Percentiles rank a stretch among this genome's conserved stretches.
phyloP scores from a whole-genome alignment of 2,329 filamentous ascomycete species.

The Botryotinia narcissicola region DNA sequence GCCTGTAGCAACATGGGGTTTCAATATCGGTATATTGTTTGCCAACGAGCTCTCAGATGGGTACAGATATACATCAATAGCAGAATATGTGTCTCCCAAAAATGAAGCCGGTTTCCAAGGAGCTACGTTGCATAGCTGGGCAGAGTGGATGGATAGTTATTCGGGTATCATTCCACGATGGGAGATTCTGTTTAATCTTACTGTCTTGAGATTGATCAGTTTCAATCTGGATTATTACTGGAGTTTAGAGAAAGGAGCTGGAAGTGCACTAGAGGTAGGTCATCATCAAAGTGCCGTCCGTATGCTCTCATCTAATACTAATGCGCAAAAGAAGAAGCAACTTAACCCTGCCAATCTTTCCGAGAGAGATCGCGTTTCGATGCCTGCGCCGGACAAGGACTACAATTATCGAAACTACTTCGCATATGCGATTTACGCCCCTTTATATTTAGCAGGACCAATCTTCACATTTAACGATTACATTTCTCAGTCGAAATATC shows the following conservation, averaged over 20 bases:
- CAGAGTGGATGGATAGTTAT: conserved; percentile 70
- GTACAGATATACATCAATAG: conserved; percentile 68
- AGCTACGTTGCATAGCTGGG: conserved; percentile 48
- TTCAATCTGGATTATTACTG: conserved; percentile 98
- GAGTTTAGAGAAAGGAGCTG: conserved; percentile 64
- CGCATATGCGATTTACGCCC: conserved; percentile 86
- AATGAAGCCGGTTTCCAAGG: conserved; percentile 15
- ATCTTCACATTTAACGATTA: conserved; percentile 99
- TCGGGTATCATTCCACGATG: conserved; percentile 84
- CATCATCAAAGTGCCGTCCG: background rate
- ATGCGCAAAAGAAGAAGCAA: conserved; percentile 91
- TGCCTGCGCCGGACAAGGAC: conserved; percentile 67
- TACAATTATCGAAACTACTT: conserved; percentile 84
- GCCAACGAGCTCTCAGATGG: conserved; percentile 82
- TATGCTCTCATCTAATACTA: conserved; percentile 45
- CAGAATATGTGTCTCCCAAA: conserved; percentile 47
- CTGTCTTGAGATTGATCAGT: conserved; percentile 85
- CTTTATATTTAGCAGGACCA: conserved; percentile 87
- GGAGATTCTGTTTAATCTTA: conserved; percentile 98
- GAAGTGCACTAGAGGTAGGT: conserved; percentile 78
- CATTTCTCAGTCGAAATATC: conserved; percentile 78
- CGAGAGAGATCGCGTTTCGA: conserved; percentile 80
- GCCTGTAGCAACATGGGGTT: conserved; percentile 78
- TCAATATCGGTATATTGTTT: conserved; percentile 83
- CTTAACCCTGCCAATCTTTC: conserved; percentile 83